Evolutionary conservation across 345 rosid genomes (phyloP), one percentile per base, ranked within the genome.

Genomic region (Orychophragmus violaceus): DNA sequence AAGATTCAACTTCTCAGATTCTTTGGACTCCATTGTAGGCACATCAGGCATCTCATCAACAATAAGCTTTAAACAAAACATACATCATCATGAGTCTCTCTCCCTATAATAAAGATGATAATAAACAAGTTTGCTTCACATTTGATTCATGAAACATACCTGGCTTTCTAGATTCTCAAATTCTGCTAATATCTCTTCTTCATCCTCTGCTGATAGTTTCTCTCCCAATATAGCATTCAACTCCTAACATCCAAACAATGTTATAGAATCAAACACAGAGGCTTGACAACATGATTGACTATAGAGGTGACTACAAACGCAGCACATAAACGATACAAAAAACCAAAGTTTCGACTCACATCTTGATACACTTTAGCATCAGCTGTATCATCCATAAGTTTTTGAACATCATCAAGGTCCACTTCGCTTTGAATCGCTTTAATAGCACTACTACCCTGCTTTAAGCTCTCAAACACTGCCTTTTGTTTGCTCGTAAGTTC

Each of bases 301-400:
- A 42, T 8, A 44, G 37, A 33, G 13, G 37, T 3, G 4, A 39
- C 10, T 1, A 36, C 1, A 41, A 30, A 30, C 14, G 3, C 72
- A 21, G 10, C 6, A 21, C 32, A 14, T 1, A 68, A 29, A 57
- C 0, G 12, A 39, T 29, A 42, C 27, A 3, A 30, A 6, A 6
- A 2, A 19, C 0, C 8, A 55, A 36, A 27, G 14, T 21, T 55
- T 44, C 37, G 61, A 74, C 95, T 86, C 80, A 92, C 98, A 76
- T 89, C 98, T 85, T 92, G 98, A 71, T 87, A 92, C 54, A 85
- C 95, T 71, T 82, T 85, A 44, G 98, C 97, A 79, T 92, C 95
- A 35, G 76, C 93, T 21, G 85, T 84, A 69, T 92, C 97, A 77
- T 92, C 98, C 97, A 92, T 86, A 4, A 89, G 80, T 79, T 87